Percentiles rank a stretch among this genome's conserved stretches.
These are phyloP conservation scores for Endocalyx cinctus DNA, from an alignment of 2,329 filamentous ascomycete genomes.

Conservation along the genomic window DNA sequence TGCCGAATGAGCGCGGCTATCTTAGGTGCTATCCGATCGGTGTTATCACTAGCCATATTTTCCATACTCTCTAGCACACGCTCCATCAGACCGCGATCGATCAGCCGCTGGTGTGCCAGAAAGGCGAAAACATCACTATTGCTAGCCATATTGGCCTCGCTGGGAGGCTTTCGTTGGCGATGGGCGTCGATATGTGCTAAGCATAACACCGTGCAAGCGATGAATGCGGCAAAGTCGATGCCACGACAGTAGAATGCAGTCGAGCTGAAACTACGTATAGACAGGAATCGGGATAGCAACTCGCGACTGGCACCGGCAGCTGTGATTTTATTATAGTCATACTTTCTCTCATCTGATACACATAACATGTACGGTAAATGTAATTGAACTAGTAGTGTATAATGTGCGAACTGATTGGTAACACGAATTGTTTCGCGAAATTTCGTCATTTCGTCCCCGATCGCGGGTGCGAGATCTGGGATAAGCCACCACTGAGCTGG, in stretches of 20 bases:
- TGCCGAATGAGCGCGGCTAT: slow-evolving; percentile 27
- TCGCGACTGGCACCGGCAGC: slow-evolving; percentile 37
- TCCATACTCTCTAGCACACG: slow-evolving; percentile 28
- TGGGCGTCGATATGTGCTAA: slow-evolving; percentile 34
- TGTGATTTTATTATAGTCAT: slow-evolving; percentile 35
- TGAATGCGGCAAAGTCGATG: slow-evolving; percentile 35
- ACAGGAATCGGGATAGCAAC: slow-evolving; percentile 33
- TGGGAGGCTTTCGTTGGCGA: slow-evolving; percentile 5
- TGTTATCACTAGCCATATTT: slow-evolving; percentile 10
- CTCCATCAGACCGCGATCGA: slow-evolving; percentile 38
- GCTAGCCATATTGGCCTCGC: slow-evolving; percentile 3
- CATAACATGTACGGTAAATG: slow-evolving; percentile 41
- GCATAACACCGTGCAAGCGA: slow-evolving; percentile 33
- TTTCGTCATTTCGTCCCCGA: slow-evolving; percentile 10
- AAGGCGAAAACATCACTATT: slow-evolving; percentile 25
- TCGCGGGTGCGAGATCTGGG: slow-evolving; percentile 10
- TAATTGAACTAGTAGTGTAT: slow-evolving; percentile 36
- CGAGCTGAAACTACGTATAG: slow-evolving; percentile 22
- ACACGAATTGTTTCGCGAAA: slow-evolving; percentile 31
- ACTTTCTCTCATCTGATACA: slow-evolving; percentile 19
- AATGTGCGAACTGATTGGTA: slow-evolving; percentile 36
- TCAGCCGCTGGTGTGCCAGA: slow-evolving; percentile 34
- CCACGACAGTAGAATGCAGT: slow-evolving; percentile 33
- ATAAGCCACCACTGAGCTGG: slow-evolving; percentile 37
- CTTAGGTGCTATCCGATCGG: slow-evolving; percentile 24